Conservation (phyloP, 2,329 filamentous ascomycete genomes). For the Camillea tinctor region DNA sequence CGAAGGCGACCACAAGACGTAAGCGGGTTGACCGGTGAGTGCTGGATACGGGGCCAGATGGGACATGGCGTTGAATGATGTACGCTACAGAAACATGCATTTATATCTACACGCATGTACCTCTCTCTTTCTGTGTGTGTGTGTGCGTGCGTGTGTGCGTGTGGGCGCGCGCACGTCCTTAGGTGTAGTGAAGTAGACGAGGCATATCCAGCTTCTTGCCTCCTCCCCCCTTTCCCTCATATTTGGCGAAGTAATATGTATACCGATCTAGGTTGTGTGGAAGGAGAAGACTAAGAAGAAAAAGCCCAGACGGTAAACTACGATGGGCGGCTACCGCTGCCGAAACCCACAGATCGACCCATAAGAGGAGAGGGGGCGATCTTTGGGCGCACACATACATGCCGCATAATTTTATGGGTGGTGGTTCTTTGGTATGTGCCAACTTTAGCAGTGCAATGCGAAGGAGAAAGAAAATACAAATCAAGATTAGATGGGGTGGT, state of each 20-base stretch:
- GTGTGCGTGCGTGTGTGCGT: no score
- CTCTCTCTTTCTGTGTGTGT: not conserved
- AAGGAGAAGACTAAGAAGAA: not conserved
- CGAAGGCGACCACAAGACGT: not conserved
- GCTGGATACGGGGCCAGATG: not conserved
- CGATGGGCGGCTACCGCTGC: not conserved
- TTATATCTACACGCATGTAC: slow-evolving; percentile 7
- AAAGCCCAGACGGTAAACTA: not conserved
- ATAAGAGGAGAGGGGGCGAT: not conserved
- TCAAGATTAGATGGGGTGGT: not conserved
- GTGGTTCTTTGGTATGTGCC: not conserved
- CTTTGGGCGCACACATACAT: not conserved
- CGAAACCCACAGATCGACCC: not conserved
- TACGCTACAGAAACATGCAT: slow-evolving; percentile 10
- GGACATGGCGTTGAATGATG: slow-evolving; percentile 7
- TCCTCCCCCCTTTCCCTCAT: no score
- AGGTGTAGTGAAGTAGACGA: no score
- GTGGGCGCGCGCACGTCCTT: no score
- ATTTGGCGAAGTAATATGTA: no score
- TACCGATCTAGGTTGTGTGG: no score
- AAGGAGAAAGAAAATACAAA: not conserved
- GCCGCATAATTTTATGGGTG: not conserved
- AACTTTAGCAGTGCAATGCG: not conserved
- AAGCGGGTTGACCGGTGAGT: not conserved
- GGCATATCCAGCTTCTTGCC: no score